These are phyloP conservation scores for Pseudocercospora fuligena DNA, from an alignment of 2,329 filamentous ascomycete species.

Conservation along the genomic window DNA sequence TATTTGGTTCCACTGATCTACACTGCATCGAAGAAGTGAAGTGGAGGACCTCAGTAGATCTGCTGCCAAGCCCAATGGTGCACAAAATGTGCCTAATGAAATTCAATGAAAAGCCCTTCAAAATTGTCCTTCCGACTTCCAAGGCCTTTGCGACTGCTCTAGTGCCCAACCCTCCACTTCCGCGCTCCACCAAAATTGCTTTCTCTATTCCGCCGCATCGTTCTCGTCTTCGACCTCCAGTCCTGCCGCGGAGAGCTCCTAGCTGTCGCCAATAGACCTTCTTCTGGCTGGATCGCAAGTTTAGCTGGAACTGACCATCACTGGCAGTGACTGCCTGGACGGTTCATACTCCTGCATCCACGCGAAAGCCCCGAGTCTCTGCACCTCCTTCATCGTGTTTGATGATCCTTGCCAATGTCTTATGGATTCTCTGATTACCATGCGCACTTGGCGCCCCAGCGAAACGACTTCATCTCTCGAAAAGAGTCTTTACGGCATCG, in stretches of 20 bases:
- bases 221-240: neutral
- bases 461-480: slow-evolving; percentile 26
- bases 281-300: neutral
- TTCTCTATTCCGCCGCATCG: neutral
- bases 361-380: neutral
- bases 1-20: neutral
- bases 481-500: slow-evolving; percentile 46
- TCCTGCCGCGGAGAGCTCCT: neutral
- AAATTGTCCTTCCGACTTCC: neutral
- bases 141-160: neutral
- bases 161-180: neutral
- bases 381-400: neutral
- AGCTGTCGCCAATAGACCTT: neutral
- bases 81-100: neutral
- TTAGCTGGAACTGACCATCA: neutral
- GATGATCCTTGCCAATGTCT: neutral
- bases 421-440: neutral
- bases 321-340: neutral
- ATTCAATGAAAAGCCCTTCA: neutral
- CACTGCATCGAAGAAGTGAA: neutral
- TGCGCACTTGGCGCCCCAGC: neutral
- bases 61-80: neutral
- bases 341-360: neutral
- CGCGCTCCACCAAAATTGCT: neutral
- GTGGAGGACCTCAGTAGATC: neutral